Evolutionary conservation across 148 eudicot species (phyloP).

Genomic region (Nyssa sinensis): DNA sequence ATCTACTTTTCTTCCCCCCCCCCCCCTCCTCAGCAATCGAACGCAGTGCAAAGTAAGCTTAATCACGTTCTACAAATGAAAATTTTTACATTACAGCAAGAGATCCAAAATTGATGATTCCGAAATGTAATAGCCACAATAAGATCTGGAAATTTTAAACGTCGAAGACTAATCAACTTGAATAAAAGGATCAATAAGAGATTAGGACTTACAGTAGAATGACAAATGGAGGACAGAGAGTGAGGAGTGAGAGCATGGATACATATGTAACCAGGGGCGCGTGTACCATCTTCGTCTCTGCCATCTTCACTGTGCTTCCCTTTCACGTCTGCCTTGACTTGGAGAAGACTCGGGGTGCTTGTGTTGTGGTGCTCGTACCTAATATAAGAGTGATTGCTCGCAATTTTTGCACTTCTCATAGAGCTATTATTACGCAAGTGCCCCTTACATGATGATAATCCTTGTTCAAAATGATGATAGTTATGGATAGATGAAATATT

Average conservation of each 20-base stretch:
- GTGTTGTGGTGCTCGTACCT: no score
- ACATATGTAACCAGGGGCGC: constrained; percentile 69
- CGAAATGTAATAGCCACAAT: no score
- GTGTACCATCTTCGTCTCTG: constrained; percentile 70
- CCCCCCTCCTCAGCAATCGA: not conserved
- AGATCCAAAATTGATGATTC: not conserved
- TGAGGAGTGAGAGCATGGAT: constrained; percentile 84
- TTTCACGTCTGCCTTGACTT: not conserved
- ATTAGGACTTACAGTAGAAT: constrained; percentile 64
- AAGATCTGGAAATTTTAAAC: not conserved
- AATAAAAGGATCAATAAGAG: no score
- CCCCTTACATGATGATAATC: no score
- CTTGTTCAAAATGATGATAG: no score
- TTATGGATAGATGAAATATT: no score
- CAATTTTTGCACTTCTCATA: no score
- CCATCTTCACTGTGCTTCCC: constrained; percentile 28
- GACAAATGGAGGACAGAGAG: constrained; percentile 90
- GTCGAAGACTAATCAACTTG: no score
- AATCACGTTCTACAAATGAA: no score
- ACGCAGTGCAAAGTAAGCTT: not conserved
- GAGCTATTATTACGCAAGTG: no score
- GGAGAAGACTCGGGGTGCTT: not conserved
- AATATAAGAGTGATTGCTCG: no score
- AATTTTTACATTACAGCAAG: no score
- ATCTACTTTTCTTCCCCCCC: not conserved